Percentiles rank a stretch among this genome's conserved stretches.
These are phyloP conservation scores for Chaetomiaceae sp. DNA, from an alignment of 2,329 filamentous ascomycete genomes.

Conservation along the genomic window DNA sequence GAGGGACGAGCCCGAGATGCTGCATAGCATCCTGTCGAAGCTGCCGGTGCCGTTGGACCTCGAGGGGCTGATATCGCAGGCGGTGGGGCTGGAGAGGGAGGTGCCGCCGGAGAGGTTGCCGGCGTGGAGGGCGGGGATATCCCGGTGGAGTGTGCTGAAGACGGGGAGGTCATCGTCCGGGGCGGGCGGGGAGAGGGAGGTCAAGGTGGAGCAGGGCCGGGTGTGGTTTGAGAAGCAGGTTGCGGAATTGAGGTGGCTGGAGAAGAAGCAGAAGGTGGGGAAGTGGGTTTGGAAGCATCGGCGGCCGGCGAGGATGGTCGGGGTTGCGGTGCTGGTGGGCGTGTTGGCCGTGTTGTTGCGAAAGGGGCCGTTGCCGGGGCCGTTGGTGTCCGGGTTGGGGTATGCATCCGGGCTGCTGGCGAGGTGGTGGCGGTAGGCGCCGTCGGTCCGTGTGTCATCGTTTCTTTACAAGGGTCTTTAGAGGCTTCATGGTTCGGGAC, in stretches of 20 bases:
- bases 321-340: slow-evolving; percentile 62
- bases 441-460: neutral
- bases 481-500: neutral
- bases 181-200: slow-evolving; percentile 66
- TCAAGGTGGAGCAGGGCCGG: slow-evolving; percentile 62
- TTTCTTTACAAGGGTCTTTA: neutral
- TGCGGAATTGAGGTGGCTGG: slow-evolving; percentile 63
- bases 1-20: slow-evolving; percentile 81
- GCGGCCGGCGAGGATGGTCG: slow-evolving; percentile 57
- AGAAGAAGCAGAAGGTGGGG: slow-evolving; percentile 50
- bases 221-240: slow-evolving; percentile 67
- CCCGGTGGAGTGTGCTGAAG: slow-evolving; percentile 75
- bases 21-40: slow-evolving; percentile 83
- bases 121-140: slow-evolving; percentile 66
- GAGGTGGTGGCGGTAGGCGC: slow-evolving; percentile 16
- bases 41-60: slow-evolving; percentile 77
- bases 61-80: slow-evolving; percentile 66
- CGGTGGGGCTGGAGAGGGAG: slow-evolving; percentile 57
- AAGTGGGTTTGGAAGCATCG: slow-evolving; percentile 60
- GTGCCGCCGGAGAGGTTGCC: slow-evolving; percentile 70
- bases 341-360: slow-evolving; percentile 64
- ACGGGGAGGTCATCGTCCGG: too few species aligned
- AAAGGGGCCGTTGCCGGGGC: slow-evolving; percentile 29
- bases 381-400: slow-evolving; percentile 13
- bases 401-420: slow-evolving; percentile 19